Evolutionary conservation across 495 filamentous ascomycete genomes (phyloP), one percentile per base, ranked within the genome.

Genomic region (Talaromyces stipitatus): DNA sequence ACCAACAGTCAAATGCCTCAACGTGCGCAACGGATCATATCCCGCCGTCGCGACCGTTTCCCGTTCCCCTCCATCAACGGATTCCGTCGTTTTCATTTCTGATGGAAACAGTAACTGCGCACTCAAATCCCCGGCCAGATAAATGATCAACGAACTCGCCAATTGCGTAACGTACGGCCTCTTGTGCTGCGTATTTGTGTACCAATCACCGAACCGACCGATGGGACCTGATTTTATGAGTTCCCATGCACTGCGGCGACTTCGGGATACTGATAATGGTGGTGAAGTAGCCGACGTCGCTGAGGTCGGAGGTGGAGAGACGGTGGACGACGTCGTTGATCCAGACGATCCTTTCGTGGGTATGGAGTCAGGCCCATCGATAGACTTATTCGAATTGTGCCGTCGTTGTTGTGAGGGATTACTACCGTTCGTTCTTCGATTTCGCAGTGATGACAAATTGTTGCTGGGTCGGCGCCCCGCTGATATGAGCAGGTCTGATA

Each of bases 161-260:
- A 95, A 64, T 72, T 97, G 92, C 3, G 90, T 95, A 8, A 78
- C 68, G 65, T 87, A 90, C 6, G 92, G 92, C 56, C 86, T 68
- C 47, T 78, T 79, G 30, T 78, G 74, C 69, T 94, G 89, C 12
- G 80, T 78, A 26, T 86, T 78, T 11, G 80, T 84, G 63, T 94
- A 97, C 56, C 69, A 68, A 29, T 69, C 55, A 18, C 71, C 74
- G n/a, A 75, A 50, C 33, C 54, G 65, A 22, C 74, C 74, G 18
- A 72, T 16, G 11, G 74, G 73, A 14, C 72, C 59, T 7, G 84
- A 84, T 60, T 82, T 72, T 54, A 92, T 82, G 1, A 81, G 73
- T 56, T 82, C 71, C 22, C 82, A 79, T 30, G 88, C 58, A 3
- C 82, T 80, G 7, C 27, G 24, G 0, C 83, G 73, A 9, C 79